Conservation (phyloP, 306 rosid genomes). For the Mucuna pruriens region DNA sequence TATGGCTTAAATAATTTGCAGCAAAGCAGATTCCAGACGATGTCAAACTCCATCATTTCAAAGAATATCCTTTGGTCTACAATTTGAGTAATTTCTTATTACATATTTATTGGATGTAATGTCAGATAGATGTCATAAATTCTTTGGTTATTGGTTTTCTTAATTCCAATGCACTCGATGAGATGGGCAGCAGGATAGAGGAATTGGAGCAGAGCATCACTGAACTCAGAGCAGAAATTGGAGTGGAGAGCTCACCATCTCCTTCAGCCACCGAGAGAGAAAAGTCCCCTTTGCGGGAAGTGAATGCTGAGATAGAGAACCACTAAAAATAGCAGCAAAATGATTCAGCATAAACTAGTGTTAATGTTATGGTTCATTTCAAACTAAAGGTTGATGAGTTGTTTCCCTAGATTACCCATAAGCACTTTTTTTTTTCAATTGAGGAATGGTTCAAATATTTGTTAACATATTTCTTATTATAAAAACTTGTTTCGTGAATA, state of each 20-base stretch:
- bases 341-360: conserved; percentile 33
- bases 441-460: conserved; percentile 16
- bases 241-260: conserved; percentile 65
- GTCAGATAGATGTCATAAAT: background rate
- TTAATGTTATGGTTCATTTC: background rate
- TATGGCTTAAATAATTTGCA: conserved; percentile 34
- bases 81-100: background rate
- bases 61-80: conserved; percentile 60
- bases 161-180: conserved; percentile 58
- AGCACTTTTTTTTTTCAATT: background rate
- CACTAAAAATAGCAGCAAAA: conserved; percentile 25
- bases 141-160: conserved; percentile 44
- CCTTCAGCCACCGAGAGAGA: conserved; percentile 46
- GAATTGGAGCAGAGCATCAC: conserved; percentile 61
- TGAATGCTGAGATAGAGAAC: conserved; percentile 16
- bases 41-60: conserved; percentile 58
- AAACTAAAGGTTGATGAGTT: background rate
- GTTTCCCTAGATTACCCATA: background rate
- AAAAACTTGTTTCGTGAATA: background rate
- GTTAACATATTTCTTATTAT: background rate
- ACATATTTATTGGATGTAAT: background rate
- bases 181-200: conserved; percentile 58
- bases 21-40: conserved; percentile 65
- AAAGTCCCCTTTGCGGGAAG: background rate
- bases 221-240: conserved; percentile 66